Evolutionary conservation across 2,329 filamentous ascomycete species (phyloP), one percentile per base, ranked within the genome.

Genomic region (Rhexocercosporidium sp.): DNA sequence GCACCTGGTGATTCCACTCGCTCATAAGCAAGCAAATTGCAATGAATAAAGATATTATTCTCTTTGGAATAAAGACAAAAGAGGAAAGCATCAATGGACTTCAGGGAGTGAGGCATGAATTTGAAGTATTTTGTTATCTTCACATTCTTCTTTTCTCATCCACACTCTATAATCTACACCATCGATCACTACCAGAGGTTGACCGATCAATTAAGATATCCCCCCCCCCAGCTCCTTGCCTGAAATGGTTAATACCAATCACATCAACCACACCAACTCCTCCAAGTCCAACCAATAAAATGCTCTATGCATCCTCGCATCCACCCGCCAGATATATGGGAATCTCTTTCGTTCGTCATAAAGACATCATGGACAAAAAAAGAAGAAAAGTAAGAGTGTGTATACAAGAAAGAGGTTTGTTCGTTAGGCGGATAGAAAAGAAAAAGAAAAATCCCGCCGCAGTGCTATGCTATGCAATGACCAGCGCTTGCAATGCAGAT

Each of bases 41-140:
- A n/a, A n/a, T n/a, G n/a, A n/a, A n/a, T n/a, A n/a, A n/a, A n/a
- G n/a, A n/a, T n/a, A n/a, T n/a, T n/a, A n/a, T n/a, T n/a, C n/a
- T n/a, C n/a, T n/a, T n/a, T n/a, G n/a, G n/a, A n/a, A n/a, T n/a
- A n/a, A n/a, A n/a, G n/a, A n/a, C n/a, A n/a, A n/a, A n/a, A n/a
- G n/a, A n/a, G n/a, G n/a, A n/a, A n/a, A n/a, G n/a, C n/a, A n/a
- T n/a, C n/a, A n/a, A n/a, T n/a, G n/a, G n/a, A n/a, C n/a, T n/a
- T n/a, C n/a, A n/a, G n/a, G n/a, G n/a, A n/a, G n/a, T n/a, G n/a
- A n/a, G n/a, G n/a, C n/a, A n/a, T n/a, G n/a, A n/a, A n/a, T n/a
- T 76, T 53, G 85, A 84, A 56, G n/a, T 57, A 57, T 57, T 39
- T 68, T n/a, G 69, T 9, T 79, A 46, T 62, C n/a, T 74, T 64